Evolutionary conservation across 2,329 filamentous ascomycete genomes (phyloP).

Genomic region (Trichoderma polysporum): DNA sequence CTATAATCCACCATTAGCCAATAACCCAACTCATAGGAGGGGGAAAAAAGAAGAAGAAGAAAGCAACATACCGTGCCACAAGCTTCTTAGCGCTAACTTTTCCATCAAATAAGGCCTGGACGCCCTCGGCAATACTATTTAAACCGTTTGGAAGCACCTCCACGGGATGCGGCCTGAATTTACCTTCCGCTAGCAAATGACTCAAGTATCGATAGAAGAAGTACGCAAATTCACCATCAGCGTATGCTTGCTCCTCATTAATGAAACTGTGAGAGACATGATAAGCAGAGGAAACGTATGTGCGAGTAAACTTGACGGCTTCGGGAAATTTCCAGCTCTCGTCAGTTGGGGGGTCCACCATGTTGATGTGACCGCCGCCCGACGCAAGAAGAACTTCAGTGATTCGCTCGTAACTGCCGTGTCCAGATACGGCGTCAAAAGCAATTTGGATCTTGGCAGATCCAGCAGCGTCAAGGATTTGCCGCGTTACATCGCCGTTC

Average conservation of each 20-base stretch:
- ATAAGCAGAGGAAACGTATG: slow-evolving; percentile 7
- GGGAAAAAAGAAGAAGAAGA: too few species aligned
- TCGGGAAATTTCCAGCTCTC: not conserved
- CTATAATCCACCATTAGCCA: not conserved
- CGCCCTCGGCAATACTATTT: slow-evolving; percentile 7
- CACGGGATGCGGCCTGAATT: slow-evolving; percentile 15
- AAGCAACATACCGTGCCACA: not conserved
- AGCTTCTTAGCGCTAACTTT: slow-evolving; percentile 20
- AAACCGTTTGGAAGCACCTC: slow-evolving; percentile 22
- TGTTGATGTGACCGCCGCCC: slow-evolving; percentile 3
- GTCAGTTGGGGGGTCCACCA: slow-evolving; percentile 7
- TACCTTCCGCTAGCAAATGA: slow-evolving; percentile 3
- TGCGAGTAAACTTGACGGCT: not conserved
- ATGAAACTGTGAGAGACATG: slow-evolving; percentile 7
- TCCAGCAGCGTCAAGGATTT: not conserved
- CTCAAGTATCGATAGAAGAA: slow-evolving; percentile 10
- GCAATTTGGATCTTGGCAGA: not conserved
- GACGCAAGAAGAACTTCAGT: slow-evolving; percentile 6
- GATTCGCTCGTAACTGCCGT: slow-evolving; percentile 1
- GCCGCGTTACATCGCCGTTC: not conserved
- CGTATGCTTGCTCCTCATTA: not conserved
- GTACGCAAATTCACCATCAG: slow-evolving; percentile 3
- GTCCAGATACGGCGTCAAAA: slow-evolving; percentile 1
- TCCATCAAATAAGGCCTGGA: slow-evolving; percentile 17
- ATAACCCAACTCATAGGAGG: not conserved